Evolutionary conservation across 306 rosid species (phyloP), one percentile per base, ranked within the genome.

Genomic region (Morella rubra): DNA sequence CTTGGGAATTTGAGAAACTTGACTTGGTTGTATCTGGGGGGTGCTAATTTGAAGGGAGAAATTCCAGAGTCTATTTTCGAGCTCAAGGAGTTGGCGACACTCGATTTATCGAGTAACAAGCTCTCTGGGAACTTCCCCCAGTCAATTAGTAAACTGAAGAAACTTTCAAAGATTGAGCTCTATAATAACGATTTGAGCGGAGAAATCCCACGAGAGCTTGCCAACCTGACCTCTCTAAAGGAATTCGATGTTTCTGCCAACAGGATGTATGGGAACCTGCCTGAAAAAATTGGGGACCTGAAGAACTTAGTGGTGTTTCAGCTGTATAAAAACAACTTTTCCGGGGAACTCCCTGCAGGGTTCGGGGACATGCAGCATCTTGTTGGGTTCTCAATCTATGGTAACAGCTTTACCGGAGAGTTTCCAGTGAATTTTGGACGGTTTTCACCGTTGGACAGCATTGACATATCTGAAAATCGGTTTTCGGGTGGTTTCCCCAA

Each of bases 381-480:
- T 37, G 46, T 18, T 20, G 91, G 88, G 6, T 77, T 96, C 74
- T 96, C 99, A 9, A 67, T 91, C 45, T 96, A 96, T 62, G 72
- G 84, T 80, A 96, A 96, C 82, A 80, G 41, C 55, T 92, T 96
- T 83, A 76, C 93, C 1, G 98, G 98, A 76, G 85, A 24, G 0
- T 86, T 96, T 68, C 98, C 99, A 0, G 77, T 68, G 16, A 85
- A 86, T 69, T 83, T 96, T 2, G 99, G 98, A 69, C 85, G 87
- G 5, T 91, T 86, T 74, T 86, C 98, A 3, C 90, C 84, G 0
- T 84, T 96, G 67, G 75, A 84, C 12, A 91, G 92, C 81, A 86
- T 96, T n/a, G 99, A 96, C 88, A 86, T 96, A 83, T 96, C 99
- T 1, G 99, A 96, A 83, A 96, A 96, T 81, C 89, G 84, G 71